Evolutionary conservation across 1,284 basidiomycete genomes (phyloP), one percentile per base, ranked within the genome.

Genomic region (Ganoderma resinaceum): DNA sequence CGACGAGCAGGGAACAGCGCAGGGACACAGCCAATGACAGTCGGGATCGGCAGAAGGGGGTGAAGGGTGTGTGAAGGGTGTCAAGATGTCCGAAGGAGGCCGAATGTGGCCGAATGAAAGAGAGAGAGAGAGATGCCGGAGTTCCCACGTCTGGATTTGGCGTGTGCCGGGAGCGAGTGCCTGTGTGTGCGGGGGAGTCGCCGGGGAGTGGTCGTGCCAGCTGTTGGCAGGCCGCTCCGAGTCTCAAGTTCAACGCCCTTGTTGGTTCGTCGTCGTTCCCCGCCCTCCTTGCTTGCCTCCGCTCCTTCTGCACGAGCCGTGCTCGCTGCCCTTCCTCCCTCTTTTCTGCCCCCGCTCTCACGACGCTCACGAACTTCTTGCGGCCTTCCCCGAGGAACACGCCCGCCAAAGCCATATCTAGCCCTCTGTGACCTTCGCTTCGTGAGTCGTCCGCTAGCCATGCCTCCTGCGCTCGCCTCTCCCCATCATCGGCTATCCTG

Each of bases 381-480:
- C 49, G 57, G 57, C 65, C 23, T 67, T 59, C 62, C 52, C 35
- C 66, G 33, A 61, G 35, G 23, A 58, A 58, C 49, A 59, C 53
- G 2, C 59, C 52, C 67, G 35, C 38, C 43, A 37, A 37, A 52
- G 59, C 35, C n/a, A 49, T 8, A 23, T 49, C 57, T 11, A 23
- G 29, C 29, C 46, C 52, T 16, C 31, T 46, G 23, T 69, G 57
- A 59, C 67, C 65, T 63, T 69, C 69, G 69, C 67, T 62, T 49
- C 67, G 71, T 70, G 67, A 70, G 71, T 70, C 37, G 49, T 35
- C 23, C 63, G 43, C 38, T 37, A 26, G 49, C 40, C 58, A 46
- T 62, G 11, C 52, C n/a, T 43, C 63, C 53, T 61, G 61, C 71
- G 65, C 65, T 60, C 66, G 66, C n/a, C 23, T 42, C 31, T 70